Evolutionary conservation across 129 eudicot species (phyloP).

Genomic region (Flaveria trinervia): DNA sequence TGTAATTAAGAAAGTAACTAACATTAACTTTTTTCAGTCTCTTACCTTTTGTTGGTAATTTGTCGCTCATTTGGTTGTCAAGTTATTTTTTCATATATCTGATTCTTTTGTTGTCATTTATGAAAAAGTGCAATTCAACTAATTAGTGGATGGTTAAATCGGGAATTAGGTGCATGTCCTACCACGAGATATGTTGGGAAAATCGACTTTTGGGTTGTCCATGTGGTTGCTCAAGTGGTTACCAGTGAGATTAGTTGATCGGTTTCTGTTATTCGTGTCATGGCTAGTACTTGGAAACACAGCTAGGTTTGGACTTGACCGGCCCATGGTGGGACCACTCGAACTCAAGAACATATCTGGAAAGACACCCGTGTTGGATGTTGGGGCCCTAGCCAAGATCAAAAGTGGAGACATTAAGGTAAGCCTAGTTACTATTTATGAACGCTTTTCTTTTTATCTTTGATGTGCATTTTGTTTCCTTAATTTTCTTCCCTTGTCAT

Average conservation of each 20-base stretch:
- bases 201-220: slow-evolving; percentile 92
- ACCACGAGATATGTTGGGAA: slow-evolving; percentile 95
- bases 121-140: slow-evolving; percentile 12
- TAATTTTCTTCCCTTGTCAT: slow-evolving; percentile 27
- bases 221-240: slow-evolving; percentile 98
- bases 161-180: slow-evolving; percentile 77
- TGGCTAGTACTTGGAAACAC: slow-evolving; percentile 82
- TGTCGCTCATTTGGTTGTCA: neutral
- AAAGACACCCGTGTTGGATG: slow-evolving; percentile 89
- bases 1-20: neutral
- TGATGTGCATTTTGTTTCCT: slow-evolving; percentile 28
- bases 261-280: slow-evolving; percentile 64
- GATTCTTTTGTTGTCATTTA: neutral
- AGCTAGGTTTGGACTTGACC: slow-evolving; percentile 59
- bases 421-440: slow-evolving; percentile 33
- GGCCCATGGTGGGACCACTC: slow-evolving; percentile 77
- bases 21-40: neutral
- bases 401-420: slow-evolving; percentile 93
- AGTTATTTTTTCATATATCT: neutral
- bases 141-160: slow-evolving; percentile 27
- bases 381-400: slow-evolving; percentile 93
- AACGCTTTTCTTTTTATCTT: slow-evolving; percentile 34
- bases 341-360: slow-evolving; percentile 81
- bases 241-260: slow-evolving; percentile 79
- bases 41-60: neutral